phyloP scores from a whole-genome alignment of 2,329 filamentous ascomycete genomes.

The Fusarium sp. region DNA sequence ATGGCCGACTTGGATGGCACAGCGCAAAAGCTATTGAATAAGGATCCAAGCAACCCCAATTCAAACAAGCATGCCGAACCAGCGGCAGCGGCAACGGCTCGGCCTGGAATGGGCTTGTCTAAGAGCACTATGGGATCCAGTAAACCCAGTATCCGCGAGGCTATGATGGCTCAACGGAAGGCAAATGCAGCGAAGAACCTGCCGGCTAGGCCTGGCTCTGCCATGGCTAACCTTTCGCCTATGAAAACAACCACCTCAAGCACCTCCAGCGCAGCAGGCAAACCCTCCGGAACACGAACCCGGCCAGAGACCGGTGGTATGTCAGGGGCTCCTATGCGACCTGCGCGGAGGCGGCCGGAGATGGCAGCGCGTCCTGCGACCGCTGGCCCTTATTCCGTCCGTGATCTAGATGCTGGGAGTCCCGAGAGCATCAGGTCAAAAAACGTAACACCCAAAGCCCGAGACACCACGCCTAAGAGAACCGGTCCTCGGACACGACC shows the following conservation, averaged over 20 bases:
- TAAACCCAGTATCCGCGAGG: slow-evolving; percentile 80
- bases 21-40: slow-evolving; percentile 83
- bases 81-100: slow-evolving; percentile 56
- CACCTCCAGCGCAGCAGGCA: slow-evolving; percentile 49
- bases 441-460: slow-evolving; percentile 63
- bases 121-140: slow-evolving; percentile 70
- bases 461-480: slow-evolving; percentile 65
- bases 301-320: slow-evolving; percentile 67
- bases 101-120: slow-evolving; percentile 71
- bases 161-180: slow-evolving; percentile 86
- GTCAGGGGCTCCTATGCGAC: slow-evolving; percentile 73
- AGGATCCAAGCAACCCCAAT: slow-evolving; percentile 85
- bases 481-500: slow-evolving; percentile 61
- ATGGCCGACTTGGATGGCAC: slow-evolving; percentile 82
- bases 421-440: slow-evolving; percentile 63
- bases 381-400: slow-evolving; percentile 73
- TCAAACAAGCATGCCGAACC: slow-evolving; percentile 66
- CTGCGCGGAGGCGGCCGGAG: slow-evolving; percentile 69
- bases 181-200: slow-evolving; percentile 65
- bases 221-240: slow-evolving; percentile 72
- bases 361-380: slow-evolving; percentile 71
- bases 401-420: slow-evolving; percentile 60
- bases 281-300: slow-evolving; percentile 55
- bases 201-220: slow-evolving; percentile 70
- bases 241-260: slow-evolving; percentile 55